Conservation (phyloP, 768 basidiomycete genomes). For the Tylopilus felleus region DNA sequence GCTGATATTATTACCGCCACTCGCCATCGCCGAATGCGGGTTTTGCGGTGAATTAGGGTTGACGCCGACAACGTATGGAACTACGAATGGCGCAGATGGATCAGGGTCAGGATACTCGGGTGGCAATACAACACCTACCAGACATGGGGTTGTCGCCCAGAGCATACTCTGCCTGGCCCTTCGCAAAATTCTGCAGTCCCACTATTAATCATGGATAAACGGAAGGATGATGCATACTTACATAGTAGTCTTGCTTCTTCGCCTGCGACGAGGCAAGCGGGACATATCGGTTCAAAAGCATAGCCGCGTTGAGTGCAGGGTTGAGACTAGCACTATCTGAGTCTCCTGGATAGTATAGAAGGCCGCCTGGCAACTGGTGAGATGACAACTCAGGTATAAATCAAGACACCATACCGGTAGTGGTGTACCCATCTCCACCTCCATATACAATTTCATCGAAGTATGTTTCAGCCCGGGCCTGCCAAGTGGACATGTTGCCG, state of each 20-base stretch:
- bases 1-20: slow-evolving; percentile 70
- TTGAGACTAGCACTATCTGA: slow-evolving; percentile 79
- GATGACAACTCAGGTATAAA: neutral
- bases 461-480: slow-evolving; percentile 64
- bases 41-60: slow-evolving; percentile 91
- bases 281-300: slow-evolving; percentile 76
- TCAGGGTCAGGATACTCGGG: neutral
- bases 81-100: neutral
- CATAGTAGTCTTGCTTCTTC: slow-evolving; percentile 60
- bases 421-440: slow-evolving; percentile 52
- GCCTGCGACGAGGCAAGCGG: slow-evolving; percentile 61
- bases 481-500: slow-evolving; percentile 66
- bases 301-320: slow-evolving; percentile 83
- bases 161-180: slow-evolving; percentile 74
- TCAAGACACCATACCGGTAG: slow-evolving; percentile 46
- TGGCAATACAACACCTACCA: slow-evolving; percentile 40
- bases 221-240: slow-evolving; percentile 29
- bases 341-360: slow-evolving; percentile 80
- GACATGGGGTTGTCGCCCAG: slow-evolving; percentile 91
- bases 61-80: slow-evolving; percentile 73
- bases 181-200: slow-evolving; percentile 58
- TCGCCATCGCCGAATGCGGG: slow-evolving; percentile 87
- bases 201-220: slow-evolving; percentile 4
- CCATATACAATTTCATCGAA: slow-evolving; percentile 69
- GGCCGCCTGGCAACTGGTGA: slow-evolving; percentile 51